Base-by-base conservation (phyloP, 2,329 filamentous ascomycete genomes). In the Huntiella moniliformis region DNA sequence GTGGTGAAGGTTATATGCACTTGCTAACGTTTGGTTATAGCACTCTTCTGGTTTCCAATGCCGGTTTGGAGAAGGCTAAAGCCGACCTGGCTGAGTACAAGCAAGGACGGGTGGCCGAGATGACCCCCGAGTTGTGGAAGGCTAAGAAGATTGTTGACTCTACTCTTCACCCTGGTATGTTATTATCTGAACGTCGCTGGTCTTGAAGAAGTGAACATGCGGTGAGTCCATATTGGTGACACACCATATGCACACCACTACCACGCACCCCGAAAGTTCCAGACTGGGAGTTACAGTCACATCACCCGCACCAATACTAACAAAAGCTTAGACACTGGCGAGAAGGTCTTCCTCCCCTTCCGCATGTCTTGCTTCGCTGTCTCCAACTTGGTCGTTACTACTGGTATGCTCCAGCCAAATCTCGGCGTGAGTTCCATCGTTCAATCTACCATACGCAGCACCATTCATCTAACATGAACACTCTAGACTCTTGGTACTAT, bases 101-200 rank as follows among this genome's bases (percentile, higher is more conserved):
- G 70, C 77, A 78, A 56, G 87, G 86, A 53, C 75, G 82, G 62
- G 67, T 83, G 50, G 65, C 71, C 54, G 65, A 74, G 45, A 94
- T 96, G 85, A 93, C 79, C 13, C 79, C 84, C 1, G 83, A 94
- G 56, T 66, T 98, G 55, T 98, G 91, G 91, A 68, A 74, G 52
- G 91, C 91, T 38, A 98, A 98, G 73, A 95, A 95, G 70, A 77
- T 94, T 53, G 83, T 96, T 47, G 91, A 98, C 63, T 88, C 91
- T 51, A 98, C 91, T 11, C 65, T 98, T 53, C 91, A 98, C 61
- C 91, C 91, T 53, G 86, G 86, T 92, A 75, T 53, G 70, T 51
- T 46, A 18, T 12, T 15, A 3, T 28, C 22, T 28, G 10, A 8
- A 28, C 7, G 7, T 28, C 22, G 22, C 2, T 3, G 11, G 5